These are phyloP conservation scores for Trametes versicolor DNA, from an alignment of 1,284 basidiomycete genomes.

Conservation along the genomic window DNA sequence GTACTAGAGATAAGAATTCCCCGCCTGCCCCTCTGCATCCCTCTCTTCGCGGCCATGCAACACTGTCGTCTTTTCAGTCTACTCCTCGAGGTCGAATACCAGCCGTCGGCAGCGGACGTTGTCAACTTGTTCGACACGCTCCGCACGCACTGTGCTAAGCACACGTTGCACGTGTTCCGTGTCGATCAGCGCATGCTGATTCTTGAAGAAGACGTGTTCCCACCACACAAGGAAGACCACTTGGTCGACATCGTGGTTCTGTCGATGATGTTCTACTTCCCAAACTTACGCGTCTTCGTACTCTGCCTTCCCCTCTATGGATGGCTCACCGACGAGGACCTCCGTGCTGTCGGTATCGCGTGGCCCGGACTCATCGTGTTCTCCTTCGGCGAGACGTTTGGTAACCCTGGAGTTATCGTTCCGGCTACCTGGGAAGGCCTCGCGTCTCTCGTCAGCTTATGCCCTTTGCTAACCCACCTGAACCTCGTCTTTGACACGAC, in stretches of 20 bases:
- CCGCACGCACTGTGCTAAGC: background rate
- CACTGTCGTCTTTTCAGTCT: background rate
- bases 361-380: conserved; percentile 2
- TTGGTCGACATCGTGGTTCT: background rate
- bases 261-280: background rate
- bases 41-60: background rate
- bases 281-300: background rate
- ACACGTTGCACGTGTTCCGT: background rate
- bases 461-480: background rate
- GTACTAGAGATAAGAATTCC: background rate
- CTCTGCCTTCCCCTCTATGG: background rate
- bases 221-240: background rate
- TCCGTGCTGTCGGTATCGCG: background rate
- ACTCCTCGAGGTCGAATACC: background rate
- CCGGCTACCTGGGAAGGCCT: background rate
- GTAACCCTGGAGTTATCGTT: background rate
- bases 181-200: background rate
- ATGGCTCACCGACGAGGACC: conserved; percentile 4
- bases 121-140: background rate
- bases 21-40: background rate
- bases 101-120: background rate
- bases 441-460: background rate
- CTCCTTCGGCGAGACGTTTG: background rate
- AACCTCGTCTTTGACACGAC: background rate
- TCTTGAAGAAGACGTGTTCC: background rate